These are phyloP conservation scores for Backusella circina DNA, from an alignment of 192 early-diverging fungal species.

Conservation along the genomic window DNA sequence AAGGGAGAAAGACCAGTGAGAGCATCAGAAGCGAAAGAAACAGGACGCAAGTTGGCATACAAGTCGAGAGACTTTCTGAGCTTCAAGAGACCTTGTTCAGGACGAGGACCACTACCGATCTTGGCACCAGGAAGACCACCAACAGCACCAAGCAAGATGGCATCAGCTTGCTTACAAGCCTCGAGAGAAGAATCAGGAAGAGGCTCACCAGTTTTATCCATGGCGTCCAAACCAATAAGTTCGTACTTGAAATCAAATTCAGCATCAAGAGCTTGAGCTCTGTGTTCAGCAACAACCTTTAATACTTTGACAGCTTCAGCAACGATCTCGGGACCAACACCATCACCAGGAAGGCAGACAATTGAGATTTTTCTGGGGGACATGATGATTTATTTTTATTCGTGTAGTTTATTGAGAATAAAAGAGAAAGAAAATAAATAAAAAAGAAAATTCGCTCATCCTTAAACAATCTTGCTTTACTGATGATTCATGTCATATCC, in stretches of 20 bases:
- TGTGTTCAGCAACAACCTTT: constrained; percentile 65
- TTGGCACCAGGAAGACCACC: constrained; percentile 81
- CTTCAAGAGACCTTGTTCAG: constrained; percentile 91
- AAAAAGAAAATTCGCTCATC: not conserved
- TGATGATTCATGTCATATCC: constrained; percentile 18
- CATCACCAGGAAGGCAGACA: constrained; percentile 89
- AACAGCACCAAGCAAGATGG: constrained; percentile 96
- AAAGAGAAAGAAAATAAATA: constrained; percentile 10
- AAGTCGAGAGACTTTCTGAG: constrained; percentile 91
- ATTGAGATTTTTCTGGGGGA: constrained; percentile 32
- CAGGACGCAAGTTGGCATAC: constrained; percentile 96
- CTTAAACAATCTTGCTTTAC: constrained; percentile 3
- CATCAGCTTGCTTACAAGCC: constrained; percentile 78
- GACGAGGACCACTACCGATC: constrained; percentile 74
- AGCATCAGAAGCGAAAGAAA: constrained; percentile 84
- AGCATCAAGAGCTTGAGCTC: constrained; percentile 55
- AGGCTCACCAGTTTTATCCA: constrained; percentile 76
- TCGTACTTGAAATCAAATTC: constrained; percentile 72
- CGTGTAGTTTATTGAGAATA: constrained; percentile 1
- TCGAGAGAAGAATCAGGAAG: constrained; percentile 81
- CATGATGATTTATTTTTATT: constrained; percentile 7
- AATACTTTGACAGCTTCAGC: constrained; percentile 89
- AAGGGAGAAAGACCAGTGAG: constrained; percentile 84
- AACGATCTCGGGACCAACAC: constrained; percentile 94
- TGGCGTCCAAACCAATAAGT: constrained; percentile 88